A percentile compares a stretch with the other conserved stretches of the same genome.
Evolutionary conservation across 2,329 filamentous ascomycete species (phyloP).

Genomic region (Colletotrichum melonis): DNA sequence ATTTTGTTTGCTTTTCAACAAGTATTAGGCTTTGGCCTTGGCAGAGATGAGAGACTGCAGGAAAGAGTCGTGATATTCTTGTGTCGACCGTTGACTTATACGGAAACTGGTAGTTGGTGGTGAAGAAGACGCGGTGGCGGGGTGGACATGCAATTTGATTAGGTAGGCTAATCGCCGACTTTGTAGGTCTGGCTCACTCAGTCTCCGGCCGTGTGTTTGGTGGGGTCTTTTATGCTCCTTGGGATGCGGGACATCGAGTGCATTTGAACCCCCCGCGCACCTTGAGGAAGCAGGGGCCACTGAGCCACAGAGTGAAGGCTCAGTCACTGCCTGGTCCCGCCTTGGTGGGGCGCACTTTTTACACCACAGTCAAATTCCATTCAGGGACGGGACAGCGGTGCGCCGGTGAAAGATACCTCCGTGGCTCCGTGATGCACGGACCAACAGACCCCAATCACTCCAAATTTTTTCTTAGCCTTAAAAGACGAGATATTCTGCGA

Average conservation of each 20-base stretch:
- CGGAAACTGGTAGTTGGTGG: constrained; percentile 7
- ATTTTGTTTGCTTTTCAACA: neutral
- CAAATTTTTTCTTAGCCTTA: constrained; percentile 26
- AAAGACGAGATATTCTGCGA: constrained; percentile 12
- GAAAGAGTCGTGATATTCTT: neutral
- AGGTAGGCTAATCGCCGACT: constrained; percentile 11
- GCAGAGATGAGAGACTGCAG: neutral
- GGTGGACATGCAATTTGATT: constrained; percentile 14
- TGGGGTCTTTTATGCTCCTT: constrained; percentile 34
- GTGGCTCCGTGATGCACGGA: constrained; percentile 23
- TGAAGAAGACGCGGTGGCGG: constrained; percentile 2
- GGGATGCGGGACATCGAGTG: constrained; percentile 27
- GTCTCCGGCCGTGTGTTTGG: constrained; percentile 4
- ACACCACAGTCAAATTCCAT: neutral
- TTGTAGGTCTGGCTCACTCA: constrained; percentile 13
- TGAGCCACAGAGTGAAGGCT: neutral
- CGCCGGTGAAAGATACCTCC: constrained; percentile 30
- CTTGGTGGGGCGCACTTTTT: neutral
- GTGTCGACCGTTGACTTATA: constrained; percentile 6
- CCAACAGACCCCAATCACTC: constrained; percentile 31
- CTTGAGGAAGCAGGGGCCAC: constrained; percentile 12
- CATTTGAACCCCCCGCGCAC: constrained; percentile 27
- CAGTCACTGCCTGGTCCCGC: neutral
- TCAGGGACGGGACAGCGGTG: neutral
- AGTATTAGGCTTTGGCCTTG: neutral